phyloP scores from a whole-genome alignment of 169 alveolate genomes.

The Eimeria acervulina region DNA sequence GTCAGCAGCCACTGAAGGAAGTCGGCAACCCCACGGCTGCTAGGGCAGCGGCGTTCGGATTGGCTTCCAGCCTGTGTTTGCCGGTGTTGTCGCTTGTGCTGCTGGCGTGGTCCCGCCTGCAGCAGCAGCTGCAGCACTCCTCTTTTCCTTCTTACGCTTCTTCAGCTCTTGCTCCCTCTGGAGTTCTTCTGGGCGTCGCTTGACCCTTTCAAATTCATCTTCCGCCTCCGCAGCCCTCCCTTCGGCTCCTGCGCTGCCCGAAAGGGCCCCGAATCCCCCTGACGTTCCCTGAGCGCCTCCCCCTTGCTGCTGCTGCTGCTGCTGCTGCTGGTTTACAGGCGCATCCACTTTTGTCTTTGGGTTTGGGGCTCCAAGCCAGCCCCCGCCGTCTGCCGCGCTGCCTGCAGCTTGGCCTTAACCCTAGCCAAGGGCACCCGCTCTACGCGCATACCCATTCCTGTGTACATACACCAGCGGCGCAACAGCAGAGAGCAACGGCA shows the following conservation, averaged over 20 bases:
- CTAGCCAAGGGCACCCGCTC: constrained; percentile 92
- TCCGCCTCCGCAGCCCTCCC: constrained; percentile 66
- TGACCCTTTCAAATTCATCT: constrained; percentile 84
- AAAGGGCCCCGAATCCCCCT: constrained; percentile 19
- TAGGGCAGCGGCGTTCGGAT: constrained; percentile 77
- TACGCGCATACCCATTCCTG: constrained; percentile 95
- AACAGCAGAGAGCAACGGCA: no score
- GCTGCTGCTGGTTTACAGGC: neutral
- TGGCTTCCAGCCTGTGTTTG: constrained; percentile 4
- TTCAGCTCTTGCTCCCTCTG: constrained; percentile 79
- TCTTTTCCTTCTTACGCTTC: constrained; percentile 69
- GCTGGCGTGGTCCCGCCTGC: neutral
- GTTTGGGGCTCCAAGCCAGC: constrained; percentile 54
- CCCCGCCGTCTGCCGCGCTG: neutral
- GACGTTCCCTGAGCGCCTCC: neutral
- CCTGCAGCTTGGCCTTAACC: constrained; percentile 90
- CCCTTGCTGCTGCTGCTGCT: no score
- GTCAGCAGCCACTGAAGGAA: constrained; percentile 78
- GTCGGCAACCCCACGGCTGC: constrained; percentile 83
- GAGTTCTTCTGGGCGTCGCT: constrained; percentile 85
- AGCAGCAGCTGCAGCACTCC: constrained; percentile 36
- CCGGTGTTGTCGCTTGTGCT: neutral
- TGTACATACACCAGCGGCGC: neutral
- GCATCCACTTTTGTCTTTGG: neutral
- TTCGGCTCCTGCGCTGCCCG: neutral